Evolutionary conservation across 768 basidiomycete species (phyloP).

Genomic region (Pleurotus citrinopileatus): DNA sequence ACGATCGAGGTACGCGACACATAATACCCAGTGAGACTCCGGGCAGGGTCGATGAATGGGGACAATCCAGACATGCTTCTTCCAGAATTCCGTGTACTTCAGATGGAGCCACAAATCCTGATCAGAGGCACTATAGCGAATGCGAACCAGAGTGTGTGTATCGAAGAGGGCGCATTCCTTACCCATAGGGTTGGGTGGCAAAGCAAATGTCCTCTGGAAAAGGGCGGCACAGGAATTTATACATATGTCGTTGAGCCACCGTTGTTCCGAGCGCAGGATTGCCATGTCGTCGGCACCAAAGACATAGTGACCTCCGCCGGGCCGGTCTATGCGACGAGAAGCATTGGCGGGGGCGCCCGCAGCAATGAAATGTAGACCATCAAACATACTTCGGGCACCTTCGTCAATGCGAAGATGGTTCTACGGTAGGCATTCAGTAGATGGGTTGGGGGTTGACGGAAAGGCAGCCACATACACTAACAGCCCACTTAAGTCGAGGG

Average conservation of each 20-base stretch:
- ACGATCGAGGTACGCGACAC: conserved; percentile 13
- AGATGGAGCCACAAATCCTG: conserved; percentile 19
- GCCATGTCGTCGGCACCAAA: conserved; percentile 12
- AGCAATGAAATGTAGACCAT: background rate
- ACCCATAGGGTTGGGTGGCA: background rate
- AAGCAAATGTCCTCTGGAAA: conserved; percentile 12
- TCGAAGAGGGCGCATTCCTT: conserved; percentile 14
- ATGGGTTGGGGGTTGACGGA: background rate
- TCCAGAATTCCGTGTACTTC: conserved; percentile 23
- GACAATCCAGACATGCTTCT: conserved; percentile 30
- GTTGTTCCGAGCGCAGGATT: conserved; percentile 2
- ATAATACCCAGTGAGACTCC: conserved; percentile 31
- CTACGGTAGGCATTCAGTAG: background rate
- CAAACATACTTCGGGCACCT: background rate
- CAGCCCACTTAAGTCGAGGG: no score
- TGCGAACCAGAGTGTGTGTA: conserved; percentile 17
- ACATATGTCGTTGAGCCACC: conserved; percentile 21
- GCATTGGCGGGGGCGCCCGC: background rate
- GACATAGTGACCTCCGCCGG: background rate
- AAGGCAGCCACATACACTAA: no score
- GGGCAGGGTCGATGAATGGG: conserved; percentile 27
- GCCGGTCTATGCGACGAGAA: background rate
- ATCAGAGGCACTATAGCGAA: conserved; percentile 16
- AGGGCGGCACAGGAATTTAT: conserved; percentile 24
- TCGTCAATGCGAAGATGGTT: background rate